Conservation (phyloP, 176 grass and related monocot species). For the Triticum monococcum region DNA sequence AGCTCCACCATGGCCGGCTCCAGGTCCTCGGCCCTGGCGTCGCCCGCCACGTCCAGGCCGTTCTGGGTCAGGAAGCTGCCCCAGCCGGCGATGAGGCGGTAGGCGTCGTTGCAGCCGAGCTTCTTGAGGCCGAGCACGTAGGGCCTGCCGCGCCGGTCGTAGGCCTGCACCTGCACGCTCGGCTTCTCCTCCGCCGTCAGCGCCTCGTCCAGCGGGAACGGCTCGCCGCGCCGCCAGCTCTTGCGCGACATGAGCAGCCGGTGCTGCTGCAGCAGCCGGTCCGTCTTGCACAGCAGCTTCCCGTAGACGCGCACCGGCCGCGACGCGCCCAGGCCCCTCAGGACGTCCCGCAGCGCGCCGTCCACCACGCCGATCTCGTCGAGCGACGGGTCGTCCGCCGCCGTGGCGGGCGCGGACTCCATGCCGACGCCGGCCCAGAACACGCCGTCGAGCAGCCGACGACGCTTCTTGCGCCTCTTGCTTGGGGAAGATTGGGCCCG, state of each 20-base stretch:
- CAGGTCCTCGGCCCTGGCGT: not conserved
- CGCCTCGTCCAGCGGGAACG: slow-evolving; percentile 8
- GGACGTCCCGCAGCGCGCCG: not conserved
- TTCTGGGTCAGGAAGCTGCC: not conserved
- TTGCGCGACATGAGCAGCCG: slow-evolving; percentile 10
- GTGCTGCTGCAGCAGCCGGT: not conserved
- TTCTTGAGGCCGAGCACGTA: not conserved
- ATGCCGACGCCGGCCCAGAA: not conserved
- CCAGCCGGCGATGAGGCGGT: not conserved
- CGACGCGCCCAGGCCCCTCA: not conserved
- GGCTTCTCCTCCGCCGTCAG: slow-evolving; percentile 5
- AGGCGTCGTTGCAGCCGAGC: not conserved
- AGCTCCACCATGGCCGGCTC: not conserved
- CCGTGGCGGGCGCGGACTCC: not conserved
- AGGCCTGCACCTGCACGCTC: not conserved
- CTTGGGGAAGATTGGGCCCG: not conserved
- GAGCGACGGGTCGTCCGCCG: not conserved
- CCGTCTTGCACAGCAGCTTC: not conserved
- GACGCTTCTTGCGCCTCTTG: not conserved
- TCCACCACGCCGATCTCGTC: not conserved
- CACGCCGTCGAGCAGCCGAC: not conserved
- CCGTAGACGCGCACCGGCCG: not conserved
- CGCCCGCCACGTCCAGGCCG: not conserved
- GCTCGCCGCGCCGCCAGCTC: not conserved
- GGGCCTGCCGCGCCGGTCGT: not conserved